Evolutionary conservation across 73 alveolate species (phyloP).

Genomic region (Paramecium tetraurelia): DNA sequence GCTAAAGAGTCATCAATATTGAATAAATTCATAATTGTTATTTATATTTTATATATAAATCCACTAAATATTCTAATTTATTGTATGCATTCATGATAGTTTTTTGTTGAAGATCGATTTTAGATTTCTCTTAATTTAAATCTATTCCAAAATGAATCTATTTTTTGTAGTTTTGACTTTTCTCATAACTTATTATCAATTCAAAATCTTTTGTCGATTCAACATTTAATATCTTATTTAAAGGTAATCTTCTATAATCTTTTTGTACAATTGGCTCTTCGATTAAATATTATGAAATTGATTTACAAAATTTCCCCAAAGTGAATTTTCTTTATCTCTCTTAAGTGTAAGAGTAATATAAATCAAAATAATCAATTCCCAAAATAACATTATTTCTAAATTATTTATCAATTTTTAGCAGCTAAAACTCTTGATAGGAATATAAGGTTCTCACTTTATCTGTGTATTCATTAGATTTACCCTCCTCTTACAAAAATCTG

Average conservation of each 20-base stretch:
- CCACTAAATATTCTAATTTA: background rate
- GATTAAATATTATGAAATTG: background rate
- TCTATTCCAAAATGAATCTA: background rate
- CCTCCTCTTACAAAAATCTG: background rate
- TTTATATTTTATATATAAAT: background rate
- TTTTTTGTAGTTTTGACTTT: background rate
- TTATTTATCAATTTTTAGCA: background rate
- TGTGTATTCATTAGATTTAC: background rate
- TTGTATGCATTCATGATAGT: background rate
- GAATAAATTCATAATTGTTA: slow-evolving; percentile 1
- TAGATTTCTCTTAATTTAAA: background rate
- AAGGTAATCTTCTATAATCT: background rate
- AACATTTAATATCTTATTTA: background rate
- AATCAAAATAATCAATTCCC: background rate
- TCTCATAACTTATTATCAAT: background rate
- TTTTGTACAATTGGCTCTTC: background rate
- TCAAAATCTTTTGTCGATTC: background rate
- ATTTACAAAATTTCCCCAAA: background rate
- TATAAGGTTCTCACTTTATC: background rate
- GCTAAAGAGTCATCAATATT: background rate
- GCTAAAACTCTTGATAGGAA: background rate
- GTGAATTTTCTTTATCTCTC: background rate
- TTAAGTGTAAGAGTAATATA: background rate
- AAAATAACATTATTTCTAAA: background rate
- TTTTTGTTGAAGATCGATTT: background rate